A percentile compares a stretch with the other conserved stretches of the same genome.
Evolutionary conservation across 257 asterid genomes (phyloP).

Genomic region (Ocimum tenuiflorum): DNA sequence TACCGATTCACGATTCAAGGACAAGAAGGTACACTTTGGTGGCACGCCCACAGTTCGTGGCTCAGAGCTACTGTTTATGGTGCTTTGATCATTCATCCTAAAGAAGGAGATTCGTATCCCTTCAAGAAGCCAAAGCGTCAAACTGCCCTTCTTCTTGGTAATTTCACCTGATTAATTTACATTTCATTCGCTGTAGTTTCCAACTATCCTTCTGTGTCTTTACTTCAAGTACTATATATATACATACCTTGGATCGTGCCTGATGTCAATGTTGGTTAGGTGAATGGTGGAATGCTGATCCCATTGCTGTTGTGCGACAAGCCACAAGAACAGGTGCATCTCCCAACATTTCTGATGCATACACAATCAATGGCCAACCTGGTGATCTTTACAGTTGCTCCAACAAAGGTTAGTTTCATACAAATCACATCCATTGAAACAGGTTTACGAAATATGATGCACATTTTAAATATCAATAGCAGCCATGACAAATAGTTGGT

Average conservation of each 20-base stretch:
- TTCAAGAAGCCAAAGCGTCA: constrained; percentile 73
- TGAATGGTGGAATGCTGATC: constrained; percentile 89
- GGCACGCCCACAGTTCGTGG: constrained; percentile 99
- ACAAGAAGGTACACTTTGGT: constrained; percentile 90
- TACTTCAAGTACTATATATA: neutral
- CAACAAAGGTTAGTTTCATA: constrained; percentile 44
- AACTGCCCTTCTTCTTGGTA: constrained; percentile 71
- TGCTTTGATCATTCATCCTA: constrained; percentile 61
- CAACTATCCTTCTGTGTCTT: no score
- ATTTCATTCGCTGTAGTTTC: no score
- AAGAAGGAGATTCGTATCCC: constrained; percentile 58
- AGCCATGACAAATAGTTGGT: neutral
- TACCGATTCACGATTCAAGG: constrained; percentile 75
- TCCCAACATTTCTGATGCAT: constrained; percentile 72
- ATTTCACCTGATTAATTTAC: no score
- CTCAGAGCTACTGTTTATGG: constrained; percentile 87
- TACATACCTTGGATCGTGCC: neutral
- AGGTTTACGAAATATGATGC: neutral
- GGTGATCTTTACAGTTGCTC: constrained; percentile 86
- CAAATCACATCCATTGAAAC: neutral
- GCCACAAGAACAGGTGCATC: constrained; percentile 71
- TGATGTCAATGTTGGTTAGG: constrained; percentile 36
- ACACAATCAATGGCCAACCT: constrained; percentile 83
- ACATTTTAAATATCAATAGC: neutral
- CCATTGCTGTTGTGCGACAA: constrained; percentile 60